Percentiles rank a stretch among this genome's conserved stretches.
phyloP scores from a whole-genome alignment of 2,329 filamentous ascomycete species.

The Ilyonectria robusta region DNA sequence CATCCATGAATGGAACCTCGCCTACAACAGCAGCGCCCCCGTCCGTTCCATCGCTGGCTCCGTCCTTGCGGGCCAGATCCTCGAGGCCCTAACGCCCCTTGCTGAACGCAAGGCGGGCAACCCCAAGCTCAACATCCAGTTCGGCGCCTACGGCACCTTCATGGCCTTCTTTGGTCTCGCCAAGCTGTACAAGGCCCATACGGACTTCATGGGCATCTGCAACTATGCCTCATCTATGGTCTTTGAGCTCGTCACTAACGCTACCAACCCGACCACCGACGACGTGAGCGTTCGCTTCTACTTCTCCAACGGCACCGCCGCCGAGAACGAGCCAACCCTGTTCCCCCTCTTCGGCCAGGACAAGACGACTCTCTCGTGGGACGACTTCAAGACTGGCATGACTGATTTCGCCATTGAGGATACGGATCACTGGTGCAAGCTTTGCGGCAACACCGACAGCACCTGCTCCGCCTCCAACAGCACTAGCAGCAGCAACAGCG shows the following conservation, averaged over 20 bases:
- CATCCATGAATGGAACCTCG: slow-evolving; percentile 84
- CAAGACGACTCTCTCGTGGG: slow-evolving; percentile 74
- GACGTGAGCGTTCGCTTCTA: slow-evolving; percentile 73
- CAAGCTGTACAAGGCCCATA: slow-evolving; percentile 63
- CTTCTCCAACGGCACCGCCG: slow-evolving; percentile 72
- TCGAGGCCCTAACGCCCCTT: slow-evolving; percentile 67
- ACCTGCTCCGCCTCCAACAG: slow-evolving; percentile 61
- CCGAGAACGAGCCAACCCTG: slow-evolving; percentile 63
- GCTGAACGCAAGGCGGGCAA: slow-evolving; percentile 56
- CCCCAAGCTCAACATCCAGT: slow-evolving; percentile 66
- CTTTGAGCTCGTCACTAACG: slow-evolving; percentile 79
- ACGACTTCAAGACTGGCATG: slow-evolving; percentile 75
- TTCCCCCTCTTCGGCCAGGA: slow-evolving; percentile 74
- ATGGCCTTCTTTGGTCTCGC: slow-evolving; percentile 75
- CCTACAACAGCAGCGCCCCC: slow-evolving; percentile 82
- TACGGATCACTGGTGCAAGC: slow-evolving; percentile 78
- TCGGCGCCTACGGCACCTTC: slow-evolving; percentile 74
- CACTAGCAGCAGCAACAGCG: slow-evolving; percentile 43
- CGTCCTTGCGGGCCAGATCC: slow-evolving; percentile 69
- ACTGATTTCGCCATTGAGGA: slow-evolving; percentile 76
- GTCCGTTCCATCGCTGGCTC: slow-evolving; percentile 71
- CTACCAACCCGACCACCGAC: slow-evolving; percentile 58
- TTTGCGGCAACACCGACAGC: slow-evolving; percentile 81
- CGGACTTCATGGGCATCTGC: slow-evolving; percentile 81
- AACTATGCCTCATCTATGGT: slow-evolving; percentile 87